phyloP scores from a whole-genome alignment of 352 stramenopile species.

The Phytophthora fragariaefolia region DNA sequence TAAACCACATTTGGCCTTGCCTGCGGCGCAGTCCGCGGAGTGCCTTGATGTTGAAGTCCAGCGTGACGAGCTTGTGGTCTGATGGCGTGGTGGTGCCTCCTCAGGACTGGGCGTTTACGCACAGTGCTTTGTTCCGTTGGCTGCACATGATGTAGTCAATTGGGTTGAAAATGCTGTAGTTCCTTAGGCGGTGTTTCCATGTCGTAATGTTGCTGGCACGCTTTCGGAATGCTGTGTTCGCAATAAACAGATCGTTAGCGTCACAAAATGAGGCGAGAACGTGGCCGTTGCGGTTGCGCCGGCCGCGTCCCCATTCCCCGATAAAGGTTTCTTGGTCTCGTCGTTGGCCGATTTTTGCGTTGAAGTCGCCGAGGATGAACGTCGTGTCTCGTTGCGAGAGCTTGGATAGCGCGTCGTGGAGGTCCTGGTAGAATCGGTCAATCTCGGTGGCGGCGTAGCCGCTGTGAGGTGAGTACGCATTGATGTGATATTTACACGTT shows the following conservation, averaged over 20 bases:
- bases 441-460: neutral
- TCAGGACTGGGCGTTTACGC: neutral
- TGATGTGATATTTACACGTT: slow-evolving; percentile 16
- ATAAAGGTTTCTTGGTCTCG: slow-evolving; percentile 7
- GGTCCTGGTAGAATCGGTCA: slow-evolving; percentile 6
- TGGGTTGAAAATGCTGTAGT: slow-evolving; percentile 4
- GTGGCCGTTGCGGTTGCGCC: slow-evolving; percentile 4
- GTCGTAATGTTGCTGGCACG: slow-evolving; percentile 4
- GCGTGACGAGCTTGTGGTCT: slow-evolving; percentile 20
- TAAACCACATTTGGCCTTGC: neutral
- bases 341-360: slow-evolving; percentile 14
- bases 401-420: neutral
- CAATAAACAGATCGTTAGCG: slow-evolving; percentile 20
- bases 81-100: neutral
- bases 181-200: neutral
- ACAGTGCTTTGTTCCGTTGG: neutral
- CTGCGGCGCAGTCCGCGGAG: neutral
- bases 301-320: neutral
- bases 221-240: slow-evolving; percentile 21
- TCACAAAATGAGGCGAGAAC: slow-evolving; percentile 10
- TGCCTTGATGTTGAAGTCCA: slow-evolving; percentile 10
- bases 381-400: slow-evolving; percentile 4
- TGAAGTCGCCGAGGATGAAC: slow-evolving; percentile 15
- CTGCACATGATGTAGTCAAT: slow-evolving; percentile 9
- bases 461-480: slow-evolving; percentile 12